Evolutionary conservation across 257 asterid genomes (phyloP).

Genomic region (Ophiorrhiza pumila): DNA sequence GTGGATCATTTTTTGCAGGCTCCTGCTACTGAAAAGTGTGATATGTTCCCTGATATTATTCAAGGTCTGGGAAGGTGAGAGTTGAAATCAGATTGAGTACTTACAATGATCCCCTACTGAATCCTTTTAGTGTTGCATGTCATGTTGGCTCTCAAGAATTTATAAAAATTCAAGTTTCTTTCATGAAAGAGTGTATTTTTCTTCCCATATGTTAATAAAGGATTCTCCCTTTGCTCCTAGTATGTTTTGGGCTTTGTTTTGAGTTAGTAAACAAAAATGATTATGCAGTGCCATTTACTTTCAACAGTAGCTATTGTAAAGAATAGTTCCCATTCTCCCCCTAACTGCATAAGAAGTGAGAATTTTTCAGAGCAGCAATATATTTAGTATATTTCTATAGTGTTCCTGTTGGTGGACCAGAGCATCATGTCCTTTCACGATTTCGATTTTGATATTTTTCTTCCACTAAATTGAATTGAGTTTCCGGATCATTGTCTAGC

Average conservation of each 20-base stretch:
- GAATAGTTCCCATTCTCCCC: neutral
- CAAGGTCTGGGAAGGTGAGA: conserved; percentile 94
- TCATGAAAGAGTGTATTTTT: neutral
- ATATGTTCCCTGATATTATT: conserved; percentile 56
- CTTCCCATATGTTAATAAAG: neutral
- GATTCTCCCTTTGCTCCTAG: neutral
- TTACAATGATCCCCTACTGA: neutral
- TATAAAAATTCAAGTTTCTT: neutral
- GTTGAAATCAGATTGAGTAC: conserved; percentile 9
- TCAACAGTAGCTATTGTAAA: neutral
- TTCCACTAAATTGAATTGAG: neutral
- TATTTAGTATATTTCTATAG: neutral
- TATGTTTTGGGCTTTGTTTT: neutral
- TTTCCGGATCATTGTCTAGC: neutral
- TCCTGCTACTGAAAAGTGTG: conserved; percentile 67
- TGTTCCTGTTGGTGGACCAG: neutral
- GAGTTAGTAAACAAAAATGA: neutral
- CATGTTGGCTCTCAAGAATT: neutral
- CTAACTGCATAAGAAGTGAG: neutral
- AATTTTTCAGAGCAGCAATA: neutral
- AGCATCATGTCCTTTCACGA: neutral
- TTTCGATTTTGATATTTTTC: neutral
- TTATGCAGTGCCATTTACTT: neutral
- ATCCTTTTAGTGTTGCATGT: neutral
- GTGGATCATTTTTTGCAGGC: conserved; percentile 76